These are phyloP conservation scores for Karstenula rhodostoma DNA, from an alignment of 2,329 filamentous ascomycete genomes.

Conservation along the genomic window DNA sequence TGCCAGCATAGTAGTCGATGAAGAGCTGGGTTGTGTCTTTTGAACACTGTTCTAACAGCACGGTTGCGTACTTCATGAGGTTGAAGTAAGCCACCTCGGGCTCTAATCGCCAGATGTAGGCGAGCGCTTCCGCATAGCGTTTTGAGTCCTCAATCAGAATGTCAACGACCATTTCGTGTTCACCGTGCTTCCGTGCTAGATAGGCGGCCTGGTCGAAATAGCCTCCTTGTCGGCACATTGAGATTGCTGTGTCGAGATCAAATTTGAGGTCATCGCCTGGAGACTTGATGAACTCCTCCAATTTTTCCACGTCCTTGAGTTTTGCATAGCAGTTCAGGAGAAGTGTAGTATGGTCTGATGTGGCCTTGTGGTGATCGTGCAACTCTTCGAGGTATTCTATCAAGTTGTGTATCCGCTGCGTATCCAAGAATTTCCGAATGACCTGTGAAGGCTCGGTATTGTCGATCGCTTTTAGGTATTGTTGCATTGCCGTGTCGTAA, in stretches of 20 bases:
- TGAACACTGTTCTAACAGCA: conserved; percentile 87
- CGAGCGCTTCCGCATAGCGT: conserved; percentile 84
- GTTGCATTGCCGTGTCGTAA: conserved; percentile 98
- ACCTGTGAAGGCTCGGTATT: conserved; percentile 96
- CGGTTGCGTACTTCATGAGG: conserved; percentile 93
- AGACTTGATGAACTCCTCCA: conserved; percentile 96
- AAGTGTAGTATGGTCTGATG: conserved; percentile 92
- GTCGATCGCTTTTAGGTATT: conserved; percentile 95
- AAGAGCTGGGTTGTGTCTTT: conserved; percentile 85
- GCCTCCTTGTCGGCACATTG: conserved; percentile 95
- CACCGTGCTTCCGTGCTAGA: conserved; percentile 90
- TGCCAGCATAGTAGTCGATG: conserved; percentile 92
- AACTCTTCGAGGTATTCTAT: conserved; percentile 97
- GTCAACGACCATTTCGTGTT: conserved; percentile 92
- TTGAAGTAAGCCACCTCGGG: conserved; percentile 82
- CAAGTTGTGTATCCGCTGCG: conserved; percentile 94
- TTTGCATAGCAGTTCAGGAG: conserved; percentile 98
- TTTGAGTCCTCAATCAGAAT: conserved; percentile 96
- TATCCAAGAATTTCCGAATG: conserved; percentile 95
- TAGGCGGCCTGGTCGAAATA: conserved; percentile 98
- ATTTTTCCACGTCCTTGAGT: conserved; percentile 93
- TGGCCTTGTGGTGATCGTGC: conserved; percentile 91
- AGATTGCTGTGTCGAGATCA: conserved; percentile 94
- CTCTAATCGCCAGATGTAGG: conserved; percentile 90
- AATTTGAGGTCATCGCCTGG: conserved; percentile 95